phyloP scores from a whole-genome alignment of 2,329 filamentous ascomycete genomes.

The Claviceps maximensis region DNA sequence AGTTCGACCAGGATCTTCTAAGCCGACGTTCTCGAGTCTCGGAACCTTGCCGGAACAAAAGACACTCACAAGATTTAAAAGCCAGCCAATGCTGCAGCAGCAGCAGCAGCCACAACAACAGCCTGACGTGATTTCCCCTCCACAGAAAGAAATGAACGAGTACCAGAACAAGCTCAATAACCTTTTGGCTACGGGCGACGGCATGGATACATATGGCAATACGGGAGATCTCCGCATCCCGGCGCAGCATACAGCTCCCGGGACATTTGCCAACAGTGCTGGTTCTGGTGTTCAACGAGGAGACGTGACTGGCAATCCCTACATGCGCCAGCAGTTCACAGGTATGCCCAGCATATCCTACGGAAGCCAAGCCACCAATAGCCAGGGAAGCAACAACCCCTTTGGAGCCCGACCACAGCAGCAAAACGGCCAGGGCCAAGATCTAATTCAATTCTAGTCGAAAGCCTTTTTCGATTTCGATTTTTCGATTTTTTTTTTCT shows the following conservation, averaged over 20 bases:
- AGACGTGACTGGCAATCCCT: constrained; percentile 76
- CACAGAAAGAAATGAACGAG: constrained; percentile 42
- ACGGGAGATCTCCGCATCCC: constrained; percentile 93
- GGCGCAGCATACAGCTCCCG: constrained; percentile 89
- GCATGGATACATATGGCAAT: constrained; percentile 95
- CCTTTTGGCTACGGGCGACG: constrained; percentile 74
- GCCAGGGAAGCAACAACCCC: constrained; percentile 40
- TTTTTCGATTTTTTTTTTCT: neutral
- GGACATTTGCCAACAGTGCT: constrained; percentile 91
- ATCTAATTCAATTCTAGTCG: constrained; percentile 49
- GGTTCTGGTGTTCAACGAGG: constrained; percentile 62
- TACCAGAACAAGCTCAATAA: constrained; percentile 71
- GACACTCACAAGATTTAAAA: constrained; percentile 47
- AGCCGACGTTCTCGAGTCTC: constrained; percentile 54
- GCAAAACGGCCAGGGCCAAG: constrained; percentile 37
- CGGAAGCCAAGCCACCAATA: constrained; percentile 37
- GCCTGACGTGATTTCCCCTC: constrained; percentile 20
- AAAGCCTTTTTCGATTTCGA: neutral
- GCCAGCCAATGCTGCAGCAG: constrained; percentile 34
- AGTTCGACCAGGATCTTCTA: constrained; percentile 45
- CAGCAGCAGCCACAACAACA: constrained; percentile 27
- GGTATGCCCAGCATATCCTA: constrained; percentile 54
- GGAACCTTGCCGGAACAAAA: constrained; percentile 73
- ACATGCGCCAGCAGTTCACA: constrained; percentile 72
- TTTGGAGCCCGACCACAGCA: constrained; percentile 40